Evolutionary conservation across 345 rosid species (phyloP), one percentile per base, ranked within the genome.

Genomic region (Iberis pinnata): DNA sequence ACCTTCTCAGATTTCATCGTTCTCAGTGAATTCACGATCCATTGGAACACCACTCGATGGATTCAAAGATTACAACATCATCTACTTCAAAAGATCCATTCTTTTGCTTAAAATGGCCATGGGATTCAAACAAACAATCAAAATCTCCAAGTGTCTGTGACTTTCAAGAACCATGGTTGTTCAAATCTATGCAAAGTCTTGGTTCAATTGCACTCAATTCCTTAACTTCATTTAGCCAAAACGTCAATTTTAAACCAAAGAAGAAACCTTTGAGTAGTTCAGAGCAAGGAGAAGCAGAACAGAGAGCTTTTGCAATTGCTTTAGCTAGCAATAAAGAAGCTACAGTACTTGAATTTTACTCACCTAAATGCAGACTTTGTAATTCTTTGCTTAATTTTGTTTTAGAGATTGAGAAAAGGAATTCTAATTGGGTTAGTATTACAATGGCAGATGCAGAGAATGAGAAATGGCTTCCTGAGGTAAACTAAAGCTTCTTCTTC

Each of bases 381-480:
- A 83, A 77, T 39, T 92, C 98, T 0, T 58, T 88, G 44, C 75
- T 87, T 32, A 70, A 63, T 33, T 85, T 85, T 46, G 93, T 83
- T 6, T 17, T 54, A 37, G 95, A 85, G 70, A 73, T 85, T 10
- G 93, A 88, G 75, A 62, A 65, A 39, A 73, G 90, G 73, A 88
- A 85, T 38, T 76, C 79, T 4, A 72, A 74, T 40, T 92, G 98
- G 98, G 79, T 85, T 12, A 79, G 52, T 64, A 60, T 92, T 64
- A 83, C 83, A 17, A 75, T 85, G 95, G 98, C 93, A 16, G 96
- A 90, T 46, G 96, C 96, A 1, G 93, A 90, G 81, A 88, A 88
- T 25, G 83, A 88, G 57, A 75, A 73, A 55, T 92, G 98, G 98
- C 61, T 92, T 39, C 98, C 98, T 12, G 98, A 90, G 98, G 96